Conservation (phyloP, 306 rosid genomes). For the Ormosia semicastrata region DNA sequence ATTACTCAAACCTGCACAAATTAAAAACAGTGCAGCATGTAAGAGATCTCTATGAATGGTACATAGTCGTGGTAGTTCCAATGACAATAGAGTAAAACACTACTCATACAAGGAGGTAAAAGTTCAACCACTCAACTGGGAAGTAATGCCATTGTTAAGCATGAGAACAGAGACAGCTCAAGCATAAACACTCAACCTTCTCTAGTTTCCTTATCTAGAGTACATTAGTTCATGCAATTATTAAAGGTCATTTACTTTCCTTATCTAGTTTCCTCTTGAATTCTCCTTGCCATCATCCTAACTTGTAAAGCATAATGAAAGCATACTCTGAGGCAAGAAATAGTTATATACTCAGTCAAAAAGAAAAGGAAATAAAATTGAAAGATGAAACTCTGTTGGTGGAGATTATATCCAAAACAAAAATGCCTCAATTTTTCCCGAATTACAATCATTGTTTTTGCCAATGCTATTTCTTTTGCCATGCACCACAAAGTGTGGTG, state of each 20-base stretch:
- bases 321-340: background rate
- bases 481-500: background rate
- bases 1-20: background rate
- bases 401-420: background rate
- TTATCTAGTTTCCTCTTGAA: no score
- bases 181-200: no score
- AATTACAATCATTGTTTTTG: background rate
- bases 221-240: no score
- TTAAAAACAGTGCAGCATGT: background rate
- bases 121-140: background rate
- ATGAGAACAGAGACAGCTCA: no score
- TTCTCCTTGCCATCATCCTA: no score
- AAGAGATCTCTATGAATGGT: background rate
- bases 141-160: slow-evolving; percentile 16
- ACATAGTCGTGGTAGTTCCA: background rate
- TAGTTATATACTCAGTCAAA: background rate
- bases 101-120: background rate
- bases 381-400: background rate
- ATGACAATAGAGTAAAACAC: background rate
- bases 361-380: background rate
- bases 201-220: no score
- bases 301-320: no score
- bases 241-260: slow-evolving; percentile 19
- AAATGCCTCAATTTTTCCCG: background rate
- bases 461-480: background rate